Conservation (phyloP, 1,139 yeast species). For the Suhomyces choctaworum region DNA sequence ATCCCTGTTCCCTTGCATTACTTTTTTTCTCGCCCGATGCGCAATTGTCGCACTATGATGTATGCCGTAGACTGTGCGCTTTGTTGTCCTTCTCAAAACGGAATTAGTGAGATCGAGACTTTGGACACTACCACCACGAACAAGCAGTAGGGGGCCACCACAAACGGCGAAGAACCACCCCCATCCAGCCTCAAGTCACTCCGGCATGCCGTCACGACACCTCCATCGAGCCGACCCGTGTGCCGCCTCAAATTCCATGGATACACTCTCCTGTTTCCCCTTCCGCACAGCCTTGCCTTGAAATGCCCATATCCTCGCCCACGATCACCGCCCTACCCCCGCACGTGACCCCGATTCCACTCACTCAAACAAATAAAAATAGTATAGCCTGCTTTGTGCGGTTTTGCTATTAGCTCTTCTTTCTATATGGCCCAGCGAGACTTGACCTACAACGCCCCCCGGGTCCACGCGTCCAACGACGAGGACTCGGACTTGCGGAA, state of each 20-base stretch:
- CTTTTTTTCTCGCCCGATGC: not conserved
- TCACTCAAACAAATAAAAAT: conserved; percentile 7
- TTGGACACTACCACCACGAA: too few species aligned
- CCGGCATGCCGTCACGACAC: too few species aligned
- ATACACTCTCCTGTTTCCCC: too few species aligned
- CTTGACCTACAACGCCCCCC: conserved; percentile 34
- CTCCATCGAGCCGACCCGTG: too few species aligned
- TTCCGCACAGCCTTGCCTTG: not conserved
- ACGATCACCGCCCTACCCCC: not conserved
- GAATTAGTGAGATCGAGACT: conserved; percentile 6
- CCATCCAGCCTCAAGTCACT: too few species aligned
- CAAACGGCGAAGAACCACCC: too few species aligned
- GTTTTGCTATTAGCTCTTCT: conserved; percentile 2
- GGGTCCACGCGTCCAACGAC: conserved; percentile 18
- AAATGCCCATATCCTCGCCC: not conserved
- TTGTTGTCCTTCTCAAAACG: conserved; percentile 9
- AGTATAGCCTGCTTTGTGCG: not conserved
- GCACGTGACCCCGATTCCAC: conserved; percentile 8
- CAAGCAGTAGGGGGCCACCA: too few species aligned
- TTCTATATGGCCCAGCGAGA: conserved; percentile 35
- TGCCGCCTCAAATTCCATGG: too few species aligned
- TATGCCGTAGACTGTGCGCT: too few species aligned
- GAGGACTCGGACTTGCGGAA: conserved; percentile 8
- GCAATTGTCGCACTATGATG: conserved; percentile 3
- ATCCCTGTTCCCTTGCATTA: not conserved